phyloP scores from a whole-genome alignment of 1,284 basidiomycete species.

The Somion occarium region DNA sequence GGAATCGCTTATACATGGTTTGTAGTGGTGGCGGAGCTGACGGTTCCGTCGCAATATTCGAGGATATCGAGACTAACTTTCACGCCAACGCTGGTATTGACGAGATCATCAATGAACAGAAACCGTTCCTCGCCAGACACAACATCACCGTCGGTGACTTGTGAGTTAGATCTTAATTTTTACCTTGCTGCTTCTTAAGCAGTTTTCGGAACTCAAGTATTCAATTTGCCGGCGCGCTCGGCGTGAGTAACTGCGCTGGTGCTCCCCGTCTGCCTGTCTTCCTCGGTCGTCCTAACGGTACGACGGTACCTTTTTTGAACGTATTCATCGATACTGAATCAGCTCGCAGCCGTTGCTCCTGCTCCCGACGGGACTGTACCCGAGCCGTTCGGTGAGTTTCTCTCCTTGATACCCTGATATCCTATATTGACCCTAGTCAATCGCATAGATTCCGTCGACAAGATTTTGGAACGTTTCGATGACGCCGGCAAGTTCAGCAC shows the following conservation, averaged over 20 bases:
- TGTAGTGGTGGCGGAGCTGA: conserved; percentile 5
- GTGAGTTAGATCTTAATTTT: no score
- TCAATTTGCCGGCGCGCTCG: conserved; percentile 26
- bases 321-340: conserved; percentile 3
- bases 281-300: conserved; percentile 20
- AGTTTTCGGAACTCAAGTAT: no score
- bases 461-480: conserved; percentile 3
- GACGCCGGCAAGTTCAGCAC: neutral
- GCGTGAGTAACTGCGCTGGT: conserved; percentile 24
- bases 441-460: conserved; percentile 1
- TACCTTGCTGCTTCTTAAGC: conserved; percentile 6
- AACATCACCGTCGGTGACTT: conserved; percentile 25
- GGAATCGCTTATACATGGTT: no score
- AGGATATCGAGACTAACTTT: conserved; percentile 19
- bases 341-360: conserved; percentile 8
- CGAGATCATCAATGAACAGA: conserved; percentile 20
- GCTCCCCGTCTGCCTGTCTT: conserved; percentile 24
- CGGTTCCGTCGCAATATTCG: conserved; percentile 13
- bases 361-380: conserved; percentile 23
- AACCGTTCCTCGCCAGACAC: conserved; percentile 17
- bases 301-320: no score
- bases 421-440: no score
- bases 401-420: no score
- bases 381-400: conserved; percentile 24
- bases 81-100: conserved; percentile 22